Evolutionary conservation across 495 filamentous ascomycete species (phyloP), one percentile per base, ranked within the genome.

Genomic region (Mytilinidion resinicola): DNA sequence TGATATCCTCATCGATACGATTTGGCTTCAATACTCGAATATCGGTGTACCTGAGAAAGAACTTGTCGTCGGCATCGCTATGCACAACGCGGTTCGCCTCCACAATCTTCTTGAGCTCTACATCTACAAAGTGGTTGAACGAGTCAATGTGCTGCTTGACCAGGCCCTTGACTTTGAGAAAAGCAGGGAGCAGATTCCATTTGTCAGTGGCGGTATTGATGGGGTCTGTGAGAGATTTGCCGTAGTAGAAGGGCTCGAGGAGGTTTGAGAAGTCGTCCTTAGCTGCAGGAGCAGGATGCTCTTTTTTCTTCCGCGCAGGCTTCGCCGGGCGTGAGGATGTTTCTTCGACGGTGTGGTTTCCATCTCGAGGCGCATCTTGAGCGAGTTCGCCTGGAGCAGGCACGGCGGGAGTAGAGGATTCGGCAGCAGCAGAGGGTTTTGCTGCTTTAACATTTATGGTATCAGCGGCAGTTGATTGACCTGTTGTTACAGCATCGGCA

Each of bases 71-170:
- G 25, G 90, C 85, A 77, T 97, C 92, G 72, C 91, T 95, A 59
- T 83, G 80, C 56, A 99, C 85, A 9, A 79, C 81, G 36, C 84
- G 83, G 70, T 96, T 96, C 21, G 91, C 89, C 66, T 86, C 81
- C 56, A 99, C 86, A 55, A 99, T 97, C 64, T 96, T 89, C 73
- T 96, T 95, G 70, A 99, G 80, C 67, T 96, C 91, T 17, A 91
- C 85, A 55, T 97, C 89, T 53, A 96, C 85, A 64, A 99, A 96
- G 72, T 88, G 95, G 73, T 99, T 95, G 80, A 88, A 99, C 34
- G 93, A 97, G 74, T 99, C 95, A 72, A 97, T 92, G 72, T 99
- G 93, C 72, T 96, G 91, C 73, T 96, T 96, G 47, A 96, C 89
- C 56, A 96, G 73, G 38, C 91, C 93, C 72, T 99, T 99, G 65